Base-by-base conservation (phyloP, 2,329 filamentous ascomycete species). In the Diplocarpon mali region DNA sequence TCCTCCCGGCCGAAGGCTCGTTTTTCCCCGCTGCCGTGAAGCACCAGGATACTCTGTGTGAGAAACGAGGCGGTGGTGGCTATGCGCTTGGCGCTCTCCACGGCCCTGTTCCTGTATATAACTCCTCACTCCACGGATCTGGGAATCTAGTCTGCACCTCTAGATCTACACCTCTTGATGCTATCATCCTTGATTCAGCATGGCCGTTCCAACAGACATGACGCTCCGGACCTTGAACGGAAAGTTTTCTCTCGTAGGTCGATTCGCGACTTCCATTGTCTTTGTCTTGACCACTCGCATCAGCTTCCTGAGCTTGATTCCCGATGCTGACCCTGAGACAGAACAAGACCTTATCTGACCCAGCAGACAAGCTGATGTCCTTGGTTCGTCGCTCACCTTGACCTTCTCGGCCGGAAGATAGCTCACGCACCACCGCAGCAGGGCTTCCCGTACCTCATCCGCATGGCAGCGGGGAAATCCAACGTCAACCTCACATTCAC, bases 141-240 rank as follows among this genome's bases (percentile, higher is more conserved):
- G 4, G 20, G 3, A 24, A 24, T 24, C 20, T 24, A 7, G 4
- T 24, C 4, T 24, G 20, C 20, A 24, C 20, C 20, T 24, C 7
- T 3, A 24, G 20, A 24, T 24, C 3, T 24, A 24, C 3, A 24
- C 3, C 7, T 24, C 20, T 7, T 4, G 20, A 24, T 24, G 4
- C 20, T 24, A 24, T 24, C 20, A 24, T 24, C 3, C 20, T 24
- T 7, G 3, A 24, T 7, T 24, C 20, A 24, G 20, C 20, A 24
- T 24, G 20, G 20, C 37, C 4, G 37, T 39, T 30, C 24, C 27
- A 11, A 12, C 24, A 39, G 37, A 39, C 2, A 29, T 39, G 37
- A 29, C 37, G 24, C 37, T 39, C 14, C 15, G 37, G n/a, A 39
- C 24, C 11, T 20, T 39, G 37, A 39, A 39, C n/a, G 37, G 37